A percentile compares a stretch with the other conserved stretches of the same genome.
Evolutionary conservation across 768 basidiomycete genomes (phyloP).

Genomic region (Gymnopilus junonius): DNA sequence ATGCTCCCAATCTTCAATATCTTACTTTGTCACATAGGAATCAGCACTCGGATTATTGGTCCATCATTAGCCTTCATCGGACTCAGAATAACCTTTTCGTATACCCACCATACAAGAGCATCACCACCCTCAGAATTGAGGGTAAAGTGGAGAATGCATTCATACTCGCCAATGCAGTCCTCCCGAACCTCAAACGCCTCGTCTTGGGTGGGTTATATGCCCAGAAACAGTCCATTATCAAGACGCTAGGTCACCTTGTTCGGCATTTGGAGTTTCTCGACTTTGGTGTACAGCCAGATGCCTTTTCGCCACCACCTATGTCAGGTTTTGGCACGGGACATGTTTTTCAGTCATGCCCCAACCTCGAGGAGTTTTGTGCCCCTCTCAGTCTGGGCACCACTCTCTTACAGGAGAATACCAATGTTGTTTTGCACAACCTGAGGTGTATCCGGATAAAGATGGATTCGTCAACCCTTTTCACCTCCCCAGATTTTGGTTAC

Average conservation of each 20-base stretch:
- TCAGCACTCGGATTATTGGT: neutral
- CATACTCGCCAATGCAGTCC: neutral
- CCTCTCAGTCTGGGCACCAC: neutral
- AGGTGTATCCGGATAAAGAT: conserved; percentile 7
- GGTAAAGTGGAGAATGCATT: neutral
- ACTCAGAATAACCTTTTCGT: neutral
- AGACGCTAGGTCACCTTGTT: neutral
- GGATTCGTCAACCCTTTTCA: neutral
- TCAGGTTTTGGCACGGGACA: neutral
- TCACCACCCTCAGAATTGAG: conserved; percentile 7
- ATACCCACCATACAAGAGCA: neutral
- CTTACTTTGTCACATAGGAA: neutral
- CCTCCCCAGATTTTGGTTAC: neutral
- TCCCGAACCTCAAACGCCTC: neutral
- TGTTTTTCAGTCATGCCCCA: neutral
- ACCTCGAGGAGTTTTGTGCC: neutral
- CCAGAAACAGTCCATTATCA: neutral
- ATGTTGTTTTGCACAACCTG: neutral
- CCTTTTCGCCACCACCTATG: neutral
- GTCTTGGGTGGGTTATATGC: neutral
- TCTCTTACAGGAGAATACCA: neutral
- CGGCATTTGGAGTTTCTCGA: neutral
- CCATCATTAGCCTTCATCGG: no score
- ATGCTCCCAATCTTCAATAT: conserved; percentile 5
- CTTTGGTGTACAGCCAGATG: neutral